Base-by-base conservation (phyloP, 495 filamentous ascomycete species). In the Lepidopterella palustris region DNA sequence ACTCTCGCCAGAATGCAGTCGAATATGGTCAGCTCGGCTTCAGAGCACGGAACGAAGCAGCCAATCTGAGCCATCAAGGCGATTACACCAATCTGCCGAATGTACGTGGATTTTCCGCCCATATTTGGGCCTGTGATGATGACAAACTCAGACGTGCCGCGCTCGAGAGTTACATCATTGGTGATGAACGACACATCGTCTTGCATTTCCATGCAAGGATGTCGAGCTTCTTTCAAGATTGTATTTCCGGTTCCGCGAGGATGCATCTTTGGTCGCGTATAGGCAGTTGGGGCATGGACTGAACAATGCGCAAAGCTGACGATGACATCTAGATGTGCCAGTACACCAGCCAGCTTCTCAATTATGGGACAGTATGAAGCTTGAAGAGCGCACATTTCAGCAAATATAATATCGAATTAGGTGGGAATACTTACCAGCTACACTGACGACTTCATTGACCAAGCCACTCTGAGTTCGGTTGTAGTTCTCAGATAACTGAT, bases 191-290 rank as follows among this genome's bases (percentile, higher is more conserved):
- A 88, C 42, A 99, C 84, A 67, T 97, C 95, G 64, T 99, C 93
- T 72, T 99, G 93, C 88, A 96, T 90, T 70, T 99, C 93, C 89
- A 99, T 91, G 71, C 93, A 99, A 0, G 93, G 95, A 71, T 99
- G 93, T 8, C 95, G 87, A 3, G 93, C 92, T 70, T 96, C 93
- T 67, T 85, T 91, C 18, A 99, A 80, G 21, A 96, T 78, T 0
- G 93, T 97, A 56, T 89, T 84, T n/a, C 93, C 93, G 53, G 87
- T 81, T 23, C 93, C 93, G 28, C 93, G 88, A 3, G 87, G 80
- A 70, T 99, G 93, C 77, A 99, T 90, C 70, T 82, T 95, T 0
- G 93, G 93, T 15, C 93, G 84, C 51, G 92, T 85, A 71, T 97
- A 99, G 5, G 89, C 84, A 0, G 86, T 87, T 20, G 95, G 93